Percentiles rank a stretch among this genome's conserved stretches.
phyloP scores from a whole-genome alignment of 176 grass and related monocot genomes.

The Saccharum spontaneum region DNA sequence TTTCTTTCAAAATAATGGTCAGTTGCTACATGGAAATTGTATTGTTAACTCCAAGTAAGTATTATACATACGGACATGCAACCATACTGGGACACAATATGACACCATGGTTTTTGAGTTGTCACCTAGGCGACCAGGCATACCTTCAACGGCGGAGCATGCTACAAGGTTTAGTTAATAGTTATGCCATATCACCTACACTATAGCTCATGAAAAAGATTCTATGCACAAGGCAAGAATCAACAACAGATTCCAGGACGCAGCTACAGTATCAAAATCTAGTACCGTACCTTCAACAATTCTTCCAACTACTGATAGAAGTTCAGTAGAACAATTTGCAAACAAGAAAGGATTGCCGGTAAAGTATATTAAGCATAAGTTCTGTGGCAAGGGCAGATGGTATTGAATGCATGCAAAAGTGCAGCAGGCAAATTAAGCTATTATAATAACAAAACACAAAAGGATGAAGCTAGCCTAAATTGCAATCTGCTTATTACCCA shows the following conservation, averaged over 20 bases:
- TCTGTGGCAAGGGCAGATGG: neutral
- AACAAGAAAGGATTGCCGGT: neutral
- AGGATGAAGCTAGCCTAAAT: neutral
- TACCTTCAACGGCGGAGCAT: neutral
- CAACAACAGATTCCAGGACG: neutral
- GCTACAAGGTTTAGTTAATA: neutral
- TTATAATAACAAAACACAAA: neutral
- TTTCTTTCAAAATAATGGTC: neutral
- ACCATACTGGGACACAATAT: neutral
- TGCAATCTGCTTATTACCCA: neutral
- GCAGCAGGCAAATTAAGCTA: neutral
- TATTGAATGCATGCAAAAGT: neutral
- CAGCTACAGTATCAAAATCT: neutral
- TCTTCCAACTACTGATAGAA: neutral
- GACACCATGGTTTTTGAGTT: neutral
- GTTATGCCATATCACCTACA: neutral
- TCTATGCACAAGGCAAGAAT: neutral
- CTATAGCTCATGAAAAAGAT: neutral
- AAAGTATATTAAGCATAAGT: neutral
- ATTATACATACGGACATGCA: neutral
- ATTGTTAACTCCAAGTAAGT: neutral
- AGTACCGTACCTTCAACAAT: neutral
- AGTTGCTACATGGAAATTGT: neutral
- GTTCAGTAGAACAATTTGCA: neutral
- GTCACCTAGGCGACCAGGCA: neutral